These are phyloP conservation scores for Alternaria consortialis DNA, from an alignment of 2,329 filamentous ascomycete genomes.

Conservation along the genomic window DNA sequence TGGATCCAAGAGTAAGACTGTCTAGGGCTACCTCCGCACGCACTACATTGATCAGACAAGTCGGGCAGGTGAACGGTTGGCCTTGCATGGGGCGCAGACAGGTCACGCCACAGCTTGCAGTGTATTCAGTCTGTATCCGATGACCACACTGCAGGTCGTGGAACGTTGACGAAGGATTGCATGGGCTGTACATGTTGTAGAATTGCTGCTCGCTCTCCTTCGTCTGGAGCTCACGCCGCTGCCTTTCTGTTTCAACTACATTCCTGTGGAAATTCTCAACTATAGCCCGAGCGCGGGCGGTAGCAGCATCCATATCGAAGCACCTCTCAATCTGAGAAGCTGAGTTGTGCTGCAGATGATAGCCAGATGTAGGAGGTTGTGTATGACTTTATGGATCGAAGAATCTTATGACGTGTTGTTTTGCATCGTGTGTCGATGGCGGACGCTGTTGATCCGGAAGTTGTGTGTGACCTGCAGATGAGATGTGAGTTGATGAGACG, in stretches of 20 bases:
- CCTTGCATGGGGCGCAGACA: slow-evolving; percentile 10
- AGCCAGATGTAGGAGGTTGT: not conserved
- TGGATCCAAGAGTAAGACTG: slow-evolving; percentile 6
- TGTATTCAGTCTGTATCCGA: slow-evolving; percentile 18
- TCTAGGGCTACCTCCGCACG: slow-evolving; percentile 19
- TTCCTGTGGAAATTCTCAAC: slow-evolving; percentile 13
- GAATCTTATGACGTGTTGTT: not conserved
- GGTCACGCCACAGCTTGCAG: slow-evolving; percentile 12
- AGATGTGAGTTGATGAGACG: not conserved
- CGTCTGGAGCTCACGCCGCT: not conserved
- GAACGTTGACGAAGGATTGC: slow-evolving; percentile 10
- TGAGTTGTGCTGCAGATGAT: not conserved
- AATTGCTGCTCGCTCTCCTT: slow-evolving; percentile 15
- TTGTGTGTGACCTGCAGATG: not conserved
- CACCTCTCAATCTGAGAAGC: not conserved
- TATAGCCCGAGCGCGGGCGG: slow-evolving; percentile 12
- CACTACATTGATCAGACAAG: slow-evolving; percentile 14
- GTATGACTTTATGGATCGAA: not conserved
- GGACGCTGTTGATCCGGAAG: not conserved
- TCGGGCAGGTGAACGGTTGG: slow-evolving; percentile 12
- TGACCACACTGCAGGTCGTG: slow-evolving; percentile 20
- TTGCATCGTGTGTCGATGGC: not conserved
- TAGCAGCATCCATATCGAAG: slow-evolving; percentile 5
- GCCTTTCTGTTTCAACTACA: slow-evolving; percentile 11
- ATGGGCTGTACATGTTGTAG: slow-evolving; percentile 18